These are phyloP conservation scores for Xylaria multiplex DNA, from an alignment of 2,329 filamentous ascomycete genomes.

Conservation along the genomic window DNA sequence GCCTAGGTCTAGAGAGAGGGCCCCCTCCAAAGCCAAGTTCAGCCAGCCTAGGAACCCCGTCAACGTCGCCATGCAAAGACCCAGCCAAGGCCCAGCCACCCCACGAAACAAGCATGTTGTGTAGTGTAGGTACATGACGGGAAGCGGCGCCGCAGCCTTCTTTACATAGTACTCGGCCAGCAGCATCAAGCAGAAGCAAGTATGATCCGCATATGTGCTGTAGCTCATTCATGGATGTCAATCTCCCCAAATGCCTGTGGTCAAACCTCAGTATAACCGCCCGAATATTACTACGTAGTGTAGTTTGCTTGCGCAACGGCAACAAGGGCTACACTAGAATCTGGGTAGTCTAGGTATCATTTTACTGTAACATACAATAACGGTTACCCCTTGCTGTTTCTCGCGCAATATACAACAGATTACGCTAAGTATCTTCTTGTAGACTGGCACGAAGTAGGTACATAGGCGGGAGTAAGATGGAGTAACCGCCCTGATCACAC, in stretches of 20 bases:
- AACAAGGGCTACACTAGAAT: neutral
- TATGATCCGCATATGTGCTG: constrained; percentile 56
- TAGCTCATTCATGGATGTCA: constrained; percentile 38
- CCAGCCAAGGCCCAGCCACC: constrained; percentile 45
- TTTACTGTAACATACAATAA: neutral
- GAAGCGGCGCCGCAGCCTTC: constrained; percentile 42
- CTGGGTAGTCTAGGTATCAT: neutral
- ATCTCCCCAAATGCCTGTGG: constrained; percentile 41
- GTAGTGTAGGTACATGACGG: constrained; percentile 31
- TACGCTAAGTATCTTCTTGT: neutral
- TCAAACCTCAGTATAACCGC: constrained; percentile 38
- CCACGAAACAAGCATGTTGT: constrained; percentile 38
- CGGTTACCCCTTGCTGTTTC: constrained; percentile 4
- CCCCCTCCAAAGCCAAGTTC: constrained; percentile 35
- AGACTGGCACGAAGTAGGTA: constrained; percentile 12
- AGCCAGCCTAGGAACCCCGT: constrained; percentile 36
- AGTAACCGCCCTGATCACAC: constrained; percentile 23
- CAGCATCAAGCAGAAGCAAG: constrained; percentile 52
- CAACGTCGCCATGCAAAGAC: constrained; percentile 36
- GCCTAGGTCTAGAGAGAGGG: neutral
- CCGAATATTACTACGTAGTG: neutral
- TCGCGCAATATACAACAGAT: constrained; percentile 5
- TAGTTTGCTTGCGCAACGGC: neutral
- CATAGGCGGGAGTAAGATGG: constrained; percentile 17
- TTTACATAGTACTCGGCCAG: constrained; percentile 33